These are phyloP conservation scores for Lodderomyces oxycetoniae DNA, from an alignment of 1,139 yeast genomes.

Conservation along the genomic window DNA sequence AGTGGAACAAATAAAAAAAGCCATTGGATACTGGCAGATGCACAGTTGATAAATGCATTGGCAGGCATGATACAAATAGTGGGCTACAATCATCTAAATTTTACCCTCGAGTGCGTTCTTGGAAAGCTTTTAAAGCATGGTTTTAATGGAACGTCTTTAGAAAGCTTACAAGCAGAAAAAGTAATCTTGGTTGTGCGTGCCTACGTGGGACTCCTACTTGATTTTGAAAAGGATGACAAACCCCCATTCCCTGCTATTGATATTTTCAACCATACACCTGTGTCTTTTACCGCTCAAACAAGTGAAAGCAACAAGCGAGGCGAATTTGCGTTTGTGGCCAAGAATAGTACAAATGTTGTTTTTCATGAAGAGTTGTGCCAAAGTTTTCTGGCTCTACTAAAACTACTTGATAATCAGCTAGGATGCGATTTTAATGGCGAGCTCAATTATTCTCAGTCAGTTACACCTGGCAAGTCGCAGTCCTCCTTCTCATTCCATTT, in stretches of 20 bases:
- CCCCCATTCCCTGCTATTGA: conserved; percentile 70
- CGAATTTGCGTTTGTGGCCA: conserved; percentile 38
- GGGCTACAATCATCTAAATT: conserved; percentile 76
- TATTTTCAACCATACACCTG: conserved; percentile 5
- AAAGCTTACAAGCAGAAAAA: conserved; percentile 64
- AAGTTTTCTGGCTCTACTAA: conserved; percentile 54
- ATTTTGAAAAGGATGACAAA: conserved; percentile 48
- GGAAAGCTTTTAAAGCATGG: conserved; percentile 55
- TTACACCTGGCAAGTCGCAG: conserved; percentile 12
- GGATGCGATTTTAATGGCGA: conserved; percentile 41
- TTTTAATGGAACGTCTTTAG: conserved; percentile 54
- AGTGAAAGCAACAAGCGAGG: conserved; percentile 7
- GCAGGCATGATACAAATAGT: conserved; percentile 70
- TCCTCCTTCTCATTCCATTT: conserved; percentile 47
- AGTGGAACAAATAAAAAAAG: conserved; percentile 50
- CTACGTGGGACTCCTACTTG: conserved; percentile 65
- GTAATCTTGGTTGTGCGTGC: conserved; percentile 66
- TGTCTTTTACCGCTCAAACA: no score
- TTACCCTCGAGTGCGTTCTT: conserved; percentile 71
- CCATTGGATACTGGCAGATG: conserved; percentile 67
- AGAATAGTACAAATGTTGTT: conserved; percentile 42
- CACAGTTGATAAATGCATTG: conserved; percentile 56
- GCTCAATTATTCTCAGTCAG: conserved; percentile 15
- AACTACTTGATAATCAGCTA: conserved; percentile 55
- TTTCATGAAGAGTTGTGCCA: conserved; percentile 74